A percentile compares a stretch with the other conserved stretches of the same genome.
Evolutionary conservation across 2,329 filamentous ascomycete genomes (phyloP).

Genomic region (Colletotrichum simmondsii): DNA sequence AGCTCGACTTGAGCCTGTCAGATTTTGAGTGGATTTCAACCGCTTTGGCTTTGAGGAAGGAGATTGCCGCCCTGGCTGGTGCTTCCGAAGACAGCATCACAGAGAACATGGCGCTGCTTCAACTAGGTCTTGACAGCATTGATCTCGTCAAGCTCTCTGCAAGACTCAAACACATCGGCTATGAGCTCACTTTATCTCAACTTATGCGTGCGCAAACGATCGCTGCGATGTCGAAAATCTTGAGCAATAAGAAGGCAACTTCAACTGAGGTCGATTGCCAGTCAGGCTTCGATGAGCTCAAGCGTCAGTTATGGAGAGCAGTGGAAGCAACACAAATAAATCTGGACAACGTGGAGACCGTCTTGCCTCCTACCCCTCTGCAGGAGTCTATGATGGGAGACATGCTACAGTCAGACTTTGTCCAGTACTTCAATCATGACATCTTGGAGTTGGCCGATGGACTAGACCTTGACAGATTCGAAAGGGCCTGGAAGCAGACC

Average conservation of each 20-base stretch:
- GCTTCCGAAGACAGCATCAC: slow-evolving; percentile 61
- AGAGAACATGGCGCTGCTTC: slow-evolving; percentile 75
- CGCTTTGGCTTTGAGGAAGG: slow-evolving; percentile 64
- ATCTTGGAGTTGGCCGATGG: slow-evolving; percentile 68
- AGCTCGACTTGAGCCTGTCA: not conserved
- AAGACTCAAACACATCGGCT: slow-evolving; percentile 68
- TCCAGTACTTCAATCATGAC: slow-evolving; percentile 88
- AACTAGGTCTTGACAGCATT: slow-evolving; percentile 91
- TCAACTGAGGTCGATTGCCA: slow-evolving; percentile 36
- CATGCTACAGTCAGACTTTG: slow-evolving; percentile 80
- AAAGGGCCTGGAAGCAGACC: slow-evolving; percentile 70
- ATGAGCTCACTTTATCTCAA: slow-evolving; percentile 76
- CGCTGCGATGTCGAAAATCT: slow-evolving; percentile 61
- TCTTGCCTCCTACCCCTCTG: slow-evolving; percentile 82
- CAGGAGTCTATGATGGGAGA: slow-evolving; percentile 89
- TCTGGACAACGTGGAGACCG: slow-evolving; percentile 59
- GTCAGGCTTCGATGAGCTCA: slow-evolving; percentile 36
- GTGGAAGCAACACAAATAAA: slow-evolving; percentile 47
- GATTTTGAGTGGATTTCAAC: slow-evolving; percentile 69
- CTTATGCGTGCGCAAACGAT: slow-evolving; percentile 81
- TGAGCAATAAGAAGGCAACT: not conserved
- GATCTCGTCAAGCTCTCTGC: slow-evolving; percentile 88
- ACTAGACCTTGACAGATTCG: slow-evolving; percentile 67
- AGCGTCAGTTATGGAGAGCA: slow-evolving; percentile 49
- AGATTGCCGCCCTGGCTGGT: slow-evolving; percentile 72